Evolutionary conservation across 2,329 filamentous ascomycete genomes (phyloP), one percentile per base, ranked within the genome.

Genomic region (Aspergillus pseudoviridinutans): DNA sequence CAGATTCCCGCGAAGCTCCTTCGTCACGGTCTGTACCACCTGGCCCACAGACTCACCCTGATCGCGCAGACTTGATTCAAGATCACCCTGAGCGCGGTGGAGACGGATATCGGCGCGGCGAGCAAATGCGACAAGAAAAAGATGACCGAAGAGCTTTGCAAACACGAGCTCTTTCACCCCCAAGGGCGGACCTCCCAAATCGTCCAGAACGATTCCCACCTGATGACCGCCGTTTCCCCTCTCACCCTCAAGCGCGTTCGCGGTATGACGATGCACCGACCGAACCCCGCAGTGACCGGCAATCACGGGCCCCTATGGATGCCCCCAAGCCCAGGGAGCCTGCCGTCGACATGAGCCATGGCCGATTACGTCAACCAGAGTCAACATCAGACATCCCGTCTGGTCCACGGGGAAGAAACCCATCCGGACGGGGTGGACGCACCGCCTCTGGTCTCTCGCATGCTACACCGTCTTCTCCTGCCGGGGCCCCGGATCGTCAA

Each of bases 281-380:
- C 22, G 83, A 82, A 17, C 83, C 83, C 54, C 79, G 82, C 56
- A 73, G 73, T 51, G 76, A 76, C 53, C 74, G 79, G 49, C 64
- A 56, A 56, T 58, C 64, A 22, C 67, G 65, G 9, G 62, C 61
- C 44, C 51, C 67, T 7, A 55, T 62, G 35, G 69, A 74, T 42
- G 58, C 64, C 22, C 57, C 64, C 27, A 71, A 78, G 42, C 63
- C 69, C 14, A 70, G 70, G 52, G 80, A 81, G 29, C 56, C 70
- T 49, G 70, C 74, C 3, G 66, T 71, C 29, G 75, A 83, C 62
- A 69, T 77, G 62, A 76, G 68, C 50, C 75, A 80, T 67, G 80
- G 80, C 29, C 76, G 81, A 51, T 68, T 81, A 22, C 70, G 74
- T n/a, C 72, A 73, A 62, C 69, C 72, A 17, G 74, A 76, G 12